A percentile compares a stretch with the other conserved stretches of the same genome.
Evolutionary conservation across 768 basidiomycete species (phyloP).

Genomic region (Russula earlei): DNA sequence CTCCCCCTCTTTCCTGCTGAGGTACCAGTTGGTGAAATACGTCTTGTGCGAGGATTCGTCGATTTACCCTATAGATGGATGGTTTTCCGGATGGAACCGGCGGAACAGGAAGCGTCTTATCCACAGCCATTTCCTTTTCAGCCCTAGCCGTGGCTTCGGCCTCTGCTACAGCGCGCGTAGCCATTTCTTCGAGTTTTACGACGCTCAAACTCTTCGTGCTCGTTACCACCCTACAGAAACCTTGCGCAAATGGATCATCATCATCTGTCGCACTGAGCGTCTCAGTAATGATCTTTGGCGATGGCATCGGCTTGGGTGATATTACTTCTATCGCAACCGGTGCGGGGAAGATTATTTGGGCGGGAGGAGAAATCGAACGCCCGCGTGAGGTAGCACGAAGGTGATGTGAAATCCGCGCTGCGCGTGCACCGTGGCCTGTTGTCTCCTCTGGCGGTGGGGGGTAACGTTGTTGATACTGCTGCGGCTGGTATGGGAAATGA

Average conservation of each 20-base stretch:
- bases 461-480: not conserved
- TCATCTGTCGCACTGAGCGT: not conserved
- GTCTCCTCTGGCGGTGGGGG: conserved; percentile 30
- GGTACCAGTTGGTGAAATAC: conserved; percentile 27
- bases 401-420: conserved; percentile 50
- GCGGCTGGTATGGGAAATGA: conserved; percentile 24
- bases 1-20: not conserved
- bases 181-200: conserved; percentile 63
- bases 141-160: conserved; percentile 20
- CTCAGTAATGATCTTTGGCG: conserved; percentile 42
- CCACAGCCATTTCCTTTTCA: conserved; percentile 22
- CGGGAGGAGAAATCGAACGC: conserved; percentile 55
- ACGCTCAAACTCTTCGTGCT: conserved; percentile 50
- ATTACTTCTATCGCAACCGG: conserved; percentile 26
- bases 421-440: conserved; percentile 53
- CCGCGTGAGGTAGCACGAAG: conserved; percentile 46
- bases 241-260: not conserved
- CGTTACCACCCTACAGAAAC: conserved; percentile 9
- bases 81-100: conserved; percentile 42
- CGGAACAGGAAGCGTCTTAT: conserved; percentile 55
- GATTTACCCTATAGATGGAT: conserved; percentile 9
- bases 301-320: conserved; percentile 61
- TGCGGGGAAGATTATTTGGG: conserved; percentile 27
- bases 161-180: conserved; percentile 33
- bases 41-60: conserved; percentile 26